Conservation (phyloP, 2,329 filamentous ascomycete species). For the Alternaria metachromatica region DNA sequence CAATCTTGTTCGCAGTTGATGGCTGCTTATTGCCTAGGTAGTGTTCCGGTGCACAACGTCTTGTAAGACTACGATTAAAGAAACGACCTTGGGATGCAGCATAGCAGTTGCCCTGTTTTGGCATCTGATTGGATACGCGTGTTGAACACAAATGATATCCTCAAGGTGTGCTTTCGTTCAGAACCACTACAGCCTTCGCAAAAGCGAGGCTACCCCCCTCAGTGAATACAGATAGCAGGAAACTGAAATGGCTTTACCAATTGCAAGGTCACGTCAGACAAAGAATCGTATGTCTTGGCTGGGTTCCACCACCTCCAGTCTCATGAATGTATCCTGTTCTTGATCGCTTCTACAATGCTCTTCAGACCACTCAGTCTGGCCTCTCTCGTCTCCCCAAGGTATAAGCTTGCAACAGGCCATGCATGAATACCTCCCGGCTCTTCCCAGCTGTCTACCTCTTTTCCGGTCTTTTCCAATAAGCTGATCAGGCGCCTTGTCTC, state of each 20-base stretch:
- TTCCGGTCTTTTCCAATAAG: conserved; percentile 61
- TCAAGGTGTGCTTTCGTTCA: background rate
- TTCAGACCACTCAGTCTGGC: conserved; percentile 57
- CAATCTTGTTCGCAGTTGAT: background rate
- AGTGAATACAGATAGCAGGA: background rate
- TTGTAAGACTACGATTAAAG: background rate
- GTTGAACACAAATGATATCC: background rate
- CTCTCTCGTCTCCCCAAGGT: conserved; percentile 57
- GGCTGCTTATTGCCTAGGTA: background rate
- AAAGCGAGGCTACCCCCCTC: background rate
- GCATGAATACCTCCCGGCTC: conserved; percentile 76
- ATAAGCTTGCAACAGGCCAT: conserved; percentile 76
- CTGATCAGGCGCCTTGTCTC: conserved; percentile 69
- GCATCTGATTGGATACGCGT: background rate
- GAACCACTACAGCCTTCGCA: background rate
- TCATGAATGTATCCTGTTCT: conserved; percentile 32
- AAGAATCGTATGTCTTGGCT: background rate
- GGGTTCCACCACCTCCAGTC: background rate
- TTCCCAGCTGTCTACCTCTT: conserved; percentile 64
- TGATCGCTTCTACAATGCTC: conserved; percentile 51
- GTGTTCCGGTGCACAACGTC: background rate
- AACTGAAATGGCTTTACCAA: background rate
- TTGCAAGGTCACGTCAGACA: background rate
- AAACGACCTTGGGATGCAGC: background rate
- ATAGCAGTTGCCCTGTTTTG: background rate